These are phyloP conservation scores for Lecanicillium sp. DNA, from an alignment of 2,329 filamentous ascomycete species.

Conservation along the genomic window DNA sequence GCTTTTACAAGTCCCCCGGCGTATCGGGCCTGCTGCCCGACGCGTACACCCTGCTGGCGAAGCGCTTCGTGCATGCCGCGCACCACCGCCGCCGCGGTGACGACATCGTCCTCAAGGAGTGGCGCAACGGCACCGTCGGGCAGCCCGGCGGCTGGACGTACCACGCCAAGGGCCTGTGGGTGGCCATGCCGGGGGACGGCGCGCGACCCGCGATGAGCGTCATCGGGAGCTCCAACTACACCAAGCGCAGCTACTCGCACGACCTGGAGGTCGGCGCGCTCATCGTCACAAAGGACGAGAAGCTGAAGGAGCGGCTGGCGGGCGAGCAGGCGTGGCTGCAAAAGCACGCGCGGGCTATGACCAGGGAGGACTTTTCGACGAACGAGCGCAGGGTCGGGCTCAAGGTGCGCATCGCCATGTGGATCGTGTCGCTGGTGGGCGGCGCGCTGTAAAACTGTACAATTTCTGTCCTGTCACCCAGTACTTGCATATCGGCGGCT, in stretches of 20 bases:
- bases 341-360: slow-evolving; percentile 62
- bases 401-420: slow-evolving; percentile 85
- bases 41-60: slow-evolving; percentile 84
- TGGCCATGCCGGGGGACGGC: slow-evolving; percentile 62
- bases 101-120: slow-evolving; percentile 74
- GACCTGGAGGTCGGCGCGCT: slow-evolving; percentile 87
- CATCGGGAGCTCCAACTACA: slow-evolving; percentile 92
- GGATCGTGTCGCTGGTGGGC: slow-evolving; percentile 80
- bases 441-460: slow-evolving; percentile 70
- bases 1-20: slow-evolving; percentile 84
- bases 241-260: slow-evolving; percentile 83
- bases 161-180: slow-evolving; percentile 93
- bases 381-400: slow-evolving; percentile 79
- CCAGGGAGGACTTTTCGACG: slow-evolving; percentile 70
- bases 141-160: slow-evolving; percentile 90
- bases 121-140: slow-evolving; percentile 75
- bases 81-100: slow-evolving; percentile 40
- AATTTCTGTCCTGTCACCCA: no score
- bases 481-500: no score
- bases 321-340: slow-evolving; percentile 78
- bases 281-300: slow-evolving; percentile 72
- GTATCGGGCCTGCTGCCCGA: slow-evolving; percentile 85
- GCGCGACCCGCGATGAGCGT: slow-evolving; percentile 66
- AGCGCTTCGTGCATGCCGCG: slow-evolving; percentile 65
- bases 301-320: slow-evolving; percentile 64